Base-by-base conservation (phyloP, 768 basidiomycete genomes). In the Amanita exitialis region DNA sequence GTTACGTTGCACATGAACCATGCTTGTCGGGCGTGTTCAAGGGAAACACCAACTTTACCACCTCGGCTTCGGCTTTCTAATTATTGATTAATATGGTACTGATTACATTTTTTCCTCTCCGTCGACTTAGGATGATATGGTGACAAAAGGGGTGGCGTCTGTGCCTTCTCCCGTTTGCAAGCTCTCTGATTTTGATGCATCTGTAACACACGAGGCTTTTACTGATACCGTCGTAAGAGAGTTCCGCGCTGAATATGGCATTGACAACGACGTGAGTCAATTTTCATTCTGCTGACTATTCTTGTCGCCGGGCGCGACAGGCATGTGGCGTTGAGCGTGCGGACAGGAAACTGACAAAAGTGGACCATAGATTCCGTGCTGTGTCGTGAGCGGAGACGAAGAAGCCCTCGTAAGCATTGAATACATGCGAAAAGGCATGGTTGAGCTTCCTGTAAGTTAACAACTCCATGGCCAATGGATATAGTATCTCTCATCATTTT, bases 151-250 rank as follows among this genome's bases (percentile, higher is more conserved):
- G 0, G 86, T 97, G 36, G 80, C 83, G 1, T 97, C 93, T 20
- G 89, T 97, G 13, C 85, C 90, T 44, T 96, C 95, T 1, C 90
- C 92, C 0, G 95, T 98, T 0, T 80, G 82, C 59, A 98, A 96
- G 57, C 72, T 98, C 28, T 72, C 69, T 34, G 74, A 79, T 53
- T 79, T 72, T 58, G 71, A 68, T 49, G 55, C 71, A 3, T 52
- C 58, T 3, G 66, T 84, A 42, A 78, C 74, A 6, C 91, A 98
- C 58, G 77, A 83, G 12, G 56, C 62, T 0, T 98, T 98, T 61
- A 72, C 83, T 23, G 57, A 71, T 4, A 84, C 88, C 13, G 79
- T 95, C 15, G 68, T 83, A 8, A 52, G 66, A 3, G 80, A 84
- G 54, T 99, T 97, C 59, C 70, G 66, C 23, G 59, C 75, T 21